These are phyloP conservation scores for Pseudonitzschia delicatissima DNA, from an alignment of 108 stramenopile species.

Conservation along the genomic window DNA sequence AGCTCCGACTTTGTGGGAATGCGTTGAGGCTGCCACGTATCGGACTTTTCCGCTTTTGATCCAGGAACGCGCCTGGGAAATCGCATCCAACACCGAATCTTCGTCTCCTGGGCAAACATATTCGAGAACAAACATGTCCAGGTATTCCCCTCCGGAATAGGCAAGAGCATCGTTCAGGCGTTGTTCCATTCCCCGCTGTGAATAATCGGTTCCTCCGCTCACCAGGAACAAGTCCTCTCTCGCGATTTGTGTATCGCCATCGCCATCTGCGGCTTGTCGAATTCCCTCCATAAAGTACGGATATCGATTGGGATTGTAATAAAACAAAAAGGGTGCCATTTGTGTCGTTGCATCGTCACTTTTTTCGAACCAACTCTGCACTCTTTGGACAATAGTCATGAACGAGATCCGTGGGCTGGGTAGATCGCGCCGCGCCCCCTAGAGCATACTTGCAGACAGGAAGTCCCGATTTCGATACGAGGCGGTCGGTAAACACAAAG, in stretches of 20 bases:
- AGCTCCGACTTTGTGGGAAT: conserved; percentile 33
- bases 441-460: conserved; percentile 36
- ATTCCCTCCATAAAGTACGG: conserved; percentile 33
- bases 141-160: conserved; percentile 31
- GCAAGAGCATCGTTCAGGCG: conserved; percentile 28
- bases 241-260: neutral
- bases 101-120: conserved; percentile 31
- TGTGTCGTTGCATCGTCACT: neutral
- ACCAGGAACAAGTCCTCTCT: conserved; percentile 36
- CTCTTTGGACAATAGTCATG: neutral
- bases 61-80: conserved; percentile 7
- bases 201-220: conserved; percentile 28
- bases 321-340: conserved; percentile 31
- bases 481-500: neutral
- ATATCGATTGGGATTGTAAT: conserved; percentile 45
- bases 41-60: conserved; percentile 22
- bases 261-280: neutral
- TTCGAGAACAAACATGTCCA: conserved; percentile 37
- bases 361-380: neutral
- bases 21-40: conserved; percentile 32
- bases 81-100: neutral
- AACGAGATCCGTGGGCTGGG: conserved; percentile 18
- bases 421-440: conserved; percentile 36
- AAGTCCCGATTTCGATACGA: conserved; percentile 14
- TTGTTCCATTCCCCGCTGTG: conserved; percentile 15